Conservation (phyloP, 2,329 filamentous ascomycete species). For the Sporothrix luriei region DNA sequence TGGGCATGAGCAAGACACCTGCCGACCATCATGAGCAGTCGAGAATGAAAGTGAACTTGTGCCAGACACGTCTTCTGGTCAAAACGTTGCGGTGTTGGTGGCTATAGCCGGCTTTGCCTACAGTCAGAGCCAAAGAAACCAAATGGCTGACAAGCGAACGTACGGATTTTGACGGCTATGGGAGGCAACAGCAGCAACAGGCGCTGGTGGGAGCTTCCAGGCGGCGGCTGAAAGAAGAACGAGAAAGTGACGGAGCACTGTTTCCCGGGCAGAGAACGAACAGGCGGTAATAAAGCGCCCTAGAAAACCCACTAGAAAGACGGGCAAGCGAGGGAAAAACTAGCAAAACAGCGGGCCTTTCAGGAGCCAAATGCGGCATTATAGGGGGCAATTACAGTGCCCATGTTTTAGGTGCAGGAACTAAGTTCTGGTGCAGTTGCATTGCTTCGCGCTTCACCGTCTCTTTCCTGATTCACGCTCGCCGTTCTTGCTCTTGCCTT, state of each 20-base stretch:
- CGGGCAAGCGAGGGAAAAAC: constrained; percentile 3
- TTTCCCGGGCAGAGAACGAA: background rate
- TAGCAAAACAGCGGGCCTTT: constrained; percentile 13
- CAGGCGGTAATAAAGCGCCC: constrained; percentile 11
- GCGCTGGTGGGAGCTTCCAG: constrained; percentile 1
- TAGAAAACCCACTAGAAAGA: too few species aligned
- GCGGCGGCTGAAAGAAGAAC: background rate
- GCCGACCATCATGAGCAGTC: too few species aligned
- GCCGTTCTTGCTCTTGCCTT: constrained; percentile 8
- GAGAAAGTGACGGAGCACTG: background rate
- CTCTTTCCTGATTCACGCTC: constrained; percentile 5
- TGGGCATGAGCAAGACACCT: too few species aligned
- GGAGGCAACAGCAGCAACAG: background rate
- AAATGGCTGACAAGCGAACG: background rate
- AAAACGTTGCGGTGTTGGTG: background rate
- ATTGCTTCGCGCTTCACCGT: background rate
- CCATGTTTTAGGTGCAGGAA: constrained; percentile 10
- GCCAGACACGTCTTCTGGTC: too few species aligned
- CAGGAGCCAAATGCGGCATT: background rate
- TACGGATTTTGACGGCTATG: background rate
- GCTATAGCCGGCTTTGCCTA: background rate
- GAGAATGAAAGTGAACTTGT: too few species aligned
- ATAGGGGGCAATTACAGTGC: background rate
- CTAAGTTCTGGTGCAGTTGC: background rate
- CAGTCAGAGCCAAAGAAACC: background rate